Percentiles rank a stretch among this genome's conserved stretches.
Conservation (phyloP, 208 protist species). For the Spironucleus salmonicida region DNA sequence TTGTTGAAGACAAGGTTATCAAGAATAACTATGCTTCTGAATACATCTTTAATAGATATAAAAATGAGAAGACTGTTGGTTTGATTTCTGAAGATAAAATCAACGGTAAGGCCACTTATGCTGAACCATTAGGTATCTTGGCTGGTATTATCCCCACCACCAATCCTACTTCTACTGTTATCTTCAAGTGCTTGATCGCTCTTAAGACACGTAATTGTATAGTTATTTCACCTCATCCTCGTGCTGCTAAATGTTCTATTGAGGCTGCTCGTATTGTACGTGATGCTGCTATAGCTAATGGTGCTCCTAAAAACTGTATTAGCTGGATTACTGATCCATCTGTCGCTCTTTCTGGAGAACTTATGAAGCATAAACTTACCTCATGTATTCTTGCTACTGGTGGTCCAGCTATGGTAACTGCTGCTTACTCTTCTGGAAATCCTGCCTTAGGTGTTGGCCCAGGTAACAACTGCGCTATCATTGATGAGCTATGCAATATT, state of each 20-base stretch:
- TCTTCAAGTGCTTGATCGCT: slow-evolving; percentile 43
- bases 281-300: slow-evolving; percentile 35
- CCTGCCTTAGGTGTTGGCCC: slow-evolving; percentile 39
- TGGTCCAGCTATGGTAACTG: slow-evolving; percentile 45
- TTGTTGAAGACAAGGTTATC: slow-evolving; percentile 48
- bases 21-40: slow-evolving; percentile 45
- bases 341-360: slow-evolving; percentile 1
- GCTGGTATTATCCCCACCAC: slow-evolving; percentile 40
- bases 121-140: slow-evolving; percentile 44
- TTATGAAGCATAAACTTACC: slow-evolving; percentile 31
- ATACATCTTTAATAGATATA: slow-evolving; percentile 40
- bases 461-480: slow-evolving; percentile 40
- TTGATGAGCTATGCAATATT: slow-evolving; percentile 39
- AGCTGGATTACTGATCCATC: slow-evolving; percentile 32
- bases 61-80: slow-evolving; percentile 40
- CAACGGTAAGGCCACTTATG: slow-evolving; percentile 30
- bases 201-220: slow-evolving; percentile 44
- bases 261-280: slow-evolving; percentile 30
- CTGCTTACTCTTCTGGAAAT: slow-evolving; percentile 42
- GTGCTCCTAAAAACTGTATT: slow-evolving; percentile 34
- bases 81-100: slow-evolving; percentile 33
- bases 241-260: slow-evolving; percentile 19
- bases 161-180: slow-evolving; percentile 46
- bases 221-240: slow-evolving; percentile 38
- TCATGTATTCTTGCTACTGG: slow-evolving; percentile 41